Conservation (phyloP, 2,329 filamentous ascomycete genomes). For the Nigrograna mackinnonii region DNA sequence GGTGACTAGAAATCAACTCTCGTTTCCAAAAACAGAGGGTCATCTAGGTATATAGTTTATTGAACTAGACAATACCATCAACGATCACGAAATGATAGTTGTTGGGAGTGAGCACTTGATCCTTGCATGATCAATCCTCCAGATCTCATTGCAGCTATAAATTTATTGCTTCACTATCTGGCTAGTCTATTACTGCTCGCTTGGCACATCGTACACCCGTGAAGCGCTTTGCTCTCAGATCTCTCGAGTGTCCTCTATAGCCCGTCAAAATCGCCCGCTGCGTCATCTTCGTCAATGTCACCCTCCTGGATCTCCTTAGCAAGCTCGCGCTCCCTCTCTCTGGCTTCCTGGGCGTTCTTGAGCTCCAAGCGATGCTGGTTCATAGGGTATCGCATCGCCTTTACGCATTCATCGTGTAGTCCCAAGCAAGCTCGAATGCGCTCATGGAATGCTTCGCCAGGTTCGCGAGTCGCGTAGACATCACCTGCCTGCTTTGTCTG, state of each 20-base stretch:
- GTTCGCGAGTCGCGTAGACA: slow-evolving; percentile 93
- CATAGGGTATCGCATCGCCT: slow-evolving; percentile 99
- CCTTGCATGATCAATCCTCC: too few relatives aligned
- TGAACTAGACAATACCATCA: too few relatives aligned
- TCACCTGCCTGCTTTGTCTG: slow-evolving; percentile 97
- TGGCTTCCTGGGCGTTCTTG: slow-evolving; percentile 97
- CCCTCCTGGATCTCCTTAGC: slow-evolving; percentile 99
- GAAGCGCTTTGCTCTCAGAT: too few relatives aligned
- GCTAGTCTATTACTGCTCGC: too few relatives aligned
- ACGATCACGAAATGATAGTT: too few relatives aligned
- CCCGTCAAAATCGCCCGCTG: slow-evolving; percentile 93
- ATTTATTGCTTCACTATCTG: too few relatives aligned
- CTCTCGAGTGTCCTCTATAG: too few relatives aligned
- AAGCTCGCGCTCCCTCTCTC: slow-evolving; percentile 93
- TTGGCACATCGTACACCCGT: too few relatives aligned
- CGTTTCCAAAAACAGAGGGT: too few relatives aligned
- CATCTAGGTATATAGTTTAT: too few relatives aligned
- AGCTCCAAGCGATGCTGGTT: slow-evolving; percentile 97
- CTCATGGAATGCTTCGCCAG: slow-evolving; percentile 96
- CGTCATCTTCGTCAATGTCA: slow-evolving; percentile 94
- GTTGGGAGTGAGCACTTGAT: too few relatives aligned
- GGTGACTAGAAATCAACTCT: slow-evolving; percentile 27
- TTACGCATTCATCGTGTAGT: slow-evolving; percentile 96
- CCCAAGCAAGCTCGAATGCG: slow-evolving; percentile 89
- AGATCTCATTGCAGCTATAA: too few relatives aligned